A percentile compares a stretch with the other conserved stretches of the same genome.
These are phyloP conservation scores for Ceratocystiopsis sp. DNA, from an alignment of 2,329 filamentous ascomycete genomes.

Conservation along the genomic window DNA sequence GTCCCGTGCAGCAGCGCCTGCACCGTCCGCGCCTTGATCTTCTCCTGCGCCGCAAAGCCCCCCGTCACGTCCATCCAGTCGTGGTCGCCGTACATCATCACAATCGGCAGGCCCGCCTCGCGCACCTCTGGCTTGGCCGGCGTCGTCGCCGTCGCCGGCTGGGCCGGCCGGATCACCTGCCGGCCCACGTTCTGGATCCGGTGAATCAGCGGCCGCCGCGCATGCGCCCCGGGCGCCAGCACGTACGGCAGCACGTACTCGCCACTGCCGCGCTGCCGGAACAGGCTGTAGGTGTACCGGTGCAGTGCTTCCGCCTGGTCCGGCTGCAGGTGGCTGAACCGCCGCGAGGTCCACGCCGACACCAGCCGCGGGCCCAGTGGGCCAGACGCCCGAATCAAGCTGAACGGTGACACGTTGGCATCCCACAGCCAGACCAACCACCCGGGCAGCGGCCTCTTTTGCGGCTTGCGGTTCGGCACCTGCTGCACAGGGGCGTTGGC, in stretches of 20 bases:
- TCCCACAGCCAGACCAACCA: conserved; percentile 96
- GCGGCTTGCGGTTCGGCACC: conserved; percentile 9
- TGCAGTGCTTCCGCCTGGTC: conserved; percentile 74
- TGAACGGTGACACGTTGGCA: conserved; percentile 90
- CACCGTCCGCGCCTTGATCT: conserved; percentile 50
- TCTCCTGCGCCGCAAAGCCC: conserved; percentile 63
- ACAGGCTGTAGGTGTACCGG: conserved; percentile 86
- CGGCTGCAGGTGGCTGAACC: conserved; percentile 73
- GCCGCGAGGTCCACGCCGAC: conserved; percentile 83
- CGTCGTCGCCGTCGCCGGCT: conserved; percentile 8
- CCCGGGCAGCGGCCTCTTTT: conserved; percentile 47
- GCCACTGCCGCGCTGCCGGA: conserved; percentile 78
- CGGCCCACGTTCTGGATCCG: conserved; percentile 75
- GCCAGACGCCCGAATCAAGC: conserved; percentile 70
- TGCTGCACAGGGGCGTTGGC: conserved; percentile 15
- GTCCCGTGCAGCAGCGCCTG: conserved; percentile 44
- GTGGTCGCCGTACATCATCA: conserved; percentile 93
- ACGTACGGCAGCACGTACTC: conserved; percentile 90
- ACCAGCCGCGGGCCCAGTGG: conserved; percentile 83
- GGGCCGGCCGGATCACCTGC: conserved; percentile 31
- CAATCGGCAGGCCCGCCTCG: conserved; percentile 59
- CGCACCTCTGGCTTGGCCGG: conserved; percentile 16
- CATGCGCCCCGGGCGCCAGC: conserved; percentile 83
- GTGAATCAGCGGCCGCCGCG: conserved; percentile 70
- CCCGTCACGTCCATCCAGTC: conserved; percentile 98